These are phyloP conservation scores for Saccharomyces paradoxus DNA, from an alignment of 805 yeast species.

Conservation along the genomic window DNA sequence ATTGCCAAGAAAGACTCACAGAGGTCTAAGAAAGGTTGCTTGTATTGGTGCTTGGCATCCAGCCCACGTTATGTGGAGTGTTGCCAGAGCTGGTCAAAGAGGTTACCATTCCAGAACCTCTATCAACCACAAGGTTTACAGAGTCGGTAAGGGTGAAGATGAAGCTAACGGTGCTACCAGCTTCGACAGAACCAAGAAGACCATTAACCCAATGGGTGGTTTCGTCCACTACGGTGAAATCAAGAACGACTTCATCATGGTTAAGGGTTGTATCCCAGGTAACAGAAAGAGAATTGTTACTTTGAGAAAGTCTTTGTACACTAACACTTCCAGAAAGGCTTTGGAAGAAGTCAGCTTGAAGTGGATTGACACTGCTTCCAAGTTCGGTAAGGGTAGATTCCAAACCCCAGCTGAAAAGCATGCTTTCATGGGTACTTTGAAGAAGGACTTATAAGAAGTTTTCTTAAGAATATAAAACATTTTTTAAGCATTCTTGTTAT, in stretches of 20 bases:
- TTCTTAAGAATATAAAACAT: background rate
- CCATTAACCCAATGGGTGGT: constrained; percentile 99
- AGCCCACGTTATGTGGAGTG: constrained; percentile 98
- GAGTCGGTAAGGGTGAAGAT: constrained; percentile 95
- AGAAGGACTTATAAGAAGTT: constrained; percentile 75
- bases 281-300: constrained; percentile 98
- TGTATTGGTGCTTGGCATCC: constrained; percentile 99
- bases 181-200: constrained; percentile 99
- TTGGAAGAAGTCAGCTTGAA: constrained; percentile 92
- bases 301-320: constrained; percentile 96
- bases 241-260: constrained; percentile 93
- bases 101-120: constrained; percentile 99
- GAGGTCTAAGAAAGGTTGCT: constrained; percentile 99
- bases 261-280: constrained; percentile 99
- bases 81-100: constrained; percentile 99
- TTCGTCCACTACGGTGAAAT: constrained; percentile 98
- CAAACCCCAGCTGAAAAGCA: constrained; percentile 99
- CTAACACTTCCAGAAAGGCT: constrained; percentile 96
- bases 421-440: constrained; percentile 98
- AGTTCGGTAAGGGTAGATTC: constrained; percentile 99
- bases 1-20: constrained; percentile 99
- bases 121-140: constrained; percentile 99
- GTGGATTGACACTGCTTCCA: constrained; percentile 99
- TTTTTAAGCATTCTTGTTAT: background rate
- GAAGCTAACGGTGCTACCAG: constrained; percentile 92